Evolutionary conservation across 495 filamentous ascomycete genomes (phyloP).

Genomic region (Venustampulla echinocandica): DNA sequence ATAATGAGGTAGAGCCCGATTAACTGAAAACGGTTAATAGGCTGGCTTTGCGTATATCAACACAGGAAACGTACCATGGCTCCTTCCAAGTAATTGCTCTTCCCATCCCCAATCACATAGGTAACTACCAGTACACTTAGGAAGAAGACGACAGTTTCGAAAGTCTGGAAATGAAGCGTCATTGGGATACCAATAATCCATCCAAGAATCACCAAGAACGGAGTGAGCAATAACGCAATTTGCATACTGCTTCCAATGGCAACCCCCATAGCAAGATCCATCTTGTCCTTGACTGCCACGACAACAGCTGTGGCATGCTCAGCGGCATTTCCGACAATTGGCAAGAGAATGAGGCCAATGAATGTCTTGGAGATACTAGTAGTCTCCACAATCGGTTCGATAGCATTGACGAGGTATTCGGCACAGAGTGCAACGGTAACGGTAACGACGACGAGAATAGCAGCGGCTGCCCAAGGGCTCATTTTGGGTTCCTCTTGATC

Average conservation of each 20-base stretch:
- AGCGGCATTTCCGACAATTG: slow-evolving; percentile 95
- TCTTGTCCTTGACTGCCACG: slow-evolving; percentile 90
- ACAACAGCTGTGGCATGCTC: slow-evolving; percentile 94
- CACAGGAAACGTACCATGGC: slow-evolving; percentile 58
- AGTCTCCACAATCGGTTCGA: slow-evolving; percentile 76
- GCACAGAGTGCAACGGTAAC: slow-evolving; percentile 83
- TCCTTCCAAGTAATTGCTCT: slow-evolving; percentile 92
- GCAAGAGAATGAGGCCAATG: slow-evolving; percentile 89
- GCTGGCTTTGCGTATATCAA: not conserved
- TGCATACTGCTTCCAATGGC: slow-evolving; percentile 91
- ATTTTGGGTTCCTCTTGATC: slow-evolving; percentile 49
- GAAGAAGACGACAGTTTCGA: slow-evolving; percentile 92
- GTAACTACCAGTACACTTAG: slow-evolving; percentile 84
- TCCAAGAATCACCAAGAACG: slow-evolving; percentile 81
- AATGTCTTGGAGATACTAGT: slow-evolving; percentile 91
- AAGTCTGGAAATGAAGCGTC: slow-evolving; percentile 85
- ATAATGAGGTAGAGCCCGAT: not conserved
- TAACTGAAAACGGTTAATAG: not conserved
- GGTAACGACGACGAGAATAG: slow-evolving; percentile 68
- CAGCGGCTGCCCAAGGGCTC: slow-evolving; percentile 59
- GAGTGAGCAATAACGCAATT: slow-evolving; percentile 88
- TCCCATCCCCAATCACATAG: slow-evolving; percentile 87
- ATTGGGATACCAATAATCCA: slow-evolving; percentile 81
- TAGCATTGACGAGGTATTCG: slow-evolving; percentile 87
- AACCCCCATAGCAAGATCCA: slow-evolving; percentile 92